Evolutionary conservation across 192 early-diverging fungal species (phyloP).

Genomic region (Coemansia sp.): DNA sequence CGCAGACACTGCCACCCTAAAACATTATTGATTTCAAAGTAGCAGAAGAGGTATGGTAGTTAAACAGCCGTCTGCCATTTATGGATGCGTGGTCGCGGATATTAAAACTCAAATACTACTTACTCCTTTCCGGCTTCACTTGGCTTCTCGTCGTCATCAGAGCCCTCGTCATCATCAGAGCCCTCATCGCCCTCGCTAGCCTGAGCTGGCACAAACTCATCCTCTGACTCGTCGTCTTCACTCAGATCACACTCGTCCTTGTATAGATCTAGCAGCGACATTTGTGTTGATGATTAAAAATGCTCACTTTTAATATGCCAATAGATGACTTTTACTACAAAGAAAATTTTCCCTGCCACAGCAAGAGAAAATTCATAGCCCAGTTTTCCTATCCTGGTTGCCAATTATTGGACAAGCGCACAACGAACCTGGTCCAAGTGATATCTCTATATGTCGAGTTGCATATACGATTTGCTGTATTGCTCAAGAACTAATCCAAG

Average conservation of each 20-base stretch:
- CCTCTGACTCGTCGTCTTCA: constrained; percentile 19
- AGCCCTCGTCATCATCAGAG: constrained; percentile 8
- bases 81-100: neutral
- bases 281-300: neutral
- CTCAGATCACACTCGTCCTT: constrained; percentile 10
- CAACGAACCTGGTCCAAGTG: too few relatives aligned
- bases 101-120: neutral
- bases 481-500: neutral
- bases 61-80: neutral
- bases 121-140: constrained; percentile 1
- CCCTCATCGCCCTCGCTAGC: constrained; percentile 7
- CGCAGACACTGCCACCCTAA: neutral
- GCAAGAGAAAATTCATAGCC: neutral
- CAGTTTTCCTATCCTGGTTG: neutral
- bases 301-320: neutral
- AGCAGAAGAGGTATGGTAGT: neutral
- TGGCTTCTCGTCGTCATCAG: neutral
- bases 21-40: neutral
- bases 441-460: neutral
- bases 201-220: constrained; percentile 40
- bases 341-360: neutral
- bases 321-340: neutral
- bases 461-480: neutral
- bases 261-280: constrained; percentile 53
- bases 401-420: neutral